Evolutionary conservation across 1,284 basidiomycete genomes (phyloP).

Genomic region (Boletus sp.): DNA sequence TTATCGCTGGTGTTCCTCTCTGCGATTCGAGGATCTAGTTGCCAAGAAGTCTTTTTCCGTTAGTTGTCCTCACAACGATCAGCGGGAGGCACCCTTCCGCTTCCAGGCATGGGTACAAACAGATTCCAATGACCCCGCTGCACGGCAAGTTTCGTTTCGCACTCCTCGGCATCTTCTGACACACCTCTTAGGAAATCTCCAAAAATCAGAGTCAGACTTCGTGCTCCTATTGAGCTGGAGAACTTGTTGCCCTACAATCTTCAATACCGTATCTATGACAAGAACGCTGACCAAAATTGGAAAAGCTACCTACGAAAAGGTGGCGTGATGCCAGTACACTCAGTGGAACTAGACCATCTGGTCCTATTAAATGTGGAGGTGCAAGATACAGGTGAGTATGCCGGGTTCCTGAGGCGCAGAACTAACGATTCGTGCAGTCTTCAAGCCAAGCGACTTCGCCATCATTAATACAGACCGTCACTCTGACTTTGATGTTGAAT

Average conservation of each 20-base stretch:
- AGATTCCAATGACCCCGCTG: slow-evolving; percentile 63
- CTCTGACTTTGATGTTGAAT: slow-evolving; percentile 88
- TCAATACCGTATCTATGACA: slow-evolving; percentile 96
- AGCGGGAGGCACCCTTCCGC: slow-evolving; percentile 88
- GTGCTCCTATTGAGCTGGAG: slow-evolving; percentile 97
- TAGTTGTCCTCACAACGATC: slow-evolving; percentile 81
- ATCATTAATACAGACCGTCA: slow-evolving; percentile 96
- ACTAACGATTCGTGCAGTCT: slow-evolving; percentile 48
- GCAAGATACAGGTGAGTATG: slow-evolving; percentile 77
- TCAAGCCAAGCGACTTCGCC: slow-evolving; percentile 96
- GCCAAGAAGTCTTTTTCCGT: slow-evolving; percentile 78
- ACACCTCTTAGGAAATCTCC: slow-evolving; percentile 70
- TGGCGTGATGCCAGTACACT: slow-evolving; percentile 96
- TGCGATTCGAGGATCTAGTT: slow-evolving; percentile 90
- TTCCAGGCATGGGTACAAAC: slow-evolving; percentile 93
- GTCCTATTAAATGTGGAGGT: slow-evolving; percentile 90
- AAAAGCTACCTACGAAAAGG: slow-evolving; percentile 92
- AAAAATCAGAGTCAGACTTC: slow-evolving; percentile 79
- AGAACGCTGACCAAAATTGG: slow-evolving; percentile 90
- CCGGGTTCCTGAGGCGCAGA: background rate
- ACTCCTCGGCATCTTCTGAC: background rate
- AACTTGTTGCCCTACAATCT: slow-evolving; percentile 96
- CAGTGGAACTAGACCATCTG: slow-evolving; percentile 92
- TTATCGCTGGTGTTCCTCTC: slow-evolving; percentile 89
- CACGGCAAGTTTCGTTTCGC: slow-evolving; percentile 44